Conservation (phyloP, 495 filamentous ascomycete genomes). For the Xylaria acuta region DNA sequence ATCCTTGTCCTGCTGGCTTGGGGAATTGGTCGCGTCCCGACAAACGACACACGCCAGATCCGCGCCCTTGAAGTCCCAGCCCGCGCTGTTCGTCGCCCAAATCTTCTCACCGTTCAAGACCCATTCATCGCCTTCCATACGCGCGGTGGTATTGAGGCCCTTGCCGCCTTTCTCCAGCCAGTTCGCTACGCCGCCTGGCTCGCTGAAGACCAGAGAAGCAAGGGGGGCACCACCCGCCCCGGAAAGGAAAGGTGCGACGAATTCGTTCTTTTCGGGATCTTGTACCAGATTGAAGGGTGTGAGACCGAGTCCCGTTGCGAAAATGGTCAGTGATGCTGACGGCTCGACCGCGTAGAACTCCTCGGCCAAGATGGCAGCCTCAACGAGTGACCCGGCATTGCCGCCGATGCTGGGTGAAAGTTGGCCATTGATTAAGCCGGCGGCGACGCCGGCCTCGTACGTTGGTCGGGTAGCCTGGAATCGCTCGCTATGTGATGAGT, state of each 20-base stretch:
- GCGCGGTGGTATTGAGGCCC: constrained; percentile 57
- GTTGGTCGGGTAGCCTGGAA: constrained; percentile 1
- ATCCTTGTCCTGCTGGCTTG: constrained; percentile 32
- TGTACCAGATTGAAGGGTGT: constrained; percentile 47
- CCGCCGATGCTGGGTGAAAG: constrained; percentile 53
- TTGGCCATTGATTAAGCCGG: constrained; percentile 53
- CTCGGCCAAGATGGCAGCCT: constrained; percentile 59
- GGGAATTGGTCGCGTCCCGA: constrained; percentile 42
- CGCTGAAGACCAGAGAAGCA: constrained; percentile 58
- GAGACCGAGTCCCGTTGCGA: constrained; percentile 58
- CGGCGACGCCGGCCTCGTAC: neutral
- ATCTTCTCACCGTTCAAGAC: constrained; percentile 64
- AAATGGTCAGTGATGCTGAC: constrained; percentile 54
- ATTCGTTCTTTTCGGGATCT: neutral
- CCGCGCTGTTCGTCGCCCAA: constrained; percentile 62
- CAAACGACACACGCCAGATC: constrained; percentile 62
- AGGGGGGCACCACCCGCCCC: constrained; percentile 49
- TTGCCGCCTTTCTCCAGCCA: constrained; percentile 55
- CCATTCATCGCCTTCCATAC: constrained; percentile 59
- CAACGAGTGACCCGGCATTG: constrained; percentile 48
- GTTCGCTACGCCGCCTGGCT: constrained; percentile 60
- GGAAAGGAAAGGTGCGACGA: constrained; percentile 50
- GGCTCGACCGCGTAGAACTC: constrained; percentile 60
- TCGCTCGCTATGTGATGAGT: neutral
- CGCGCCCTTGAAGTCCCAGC: constrained; percentile 60